Evolutionary conservation across 2,329 filamentous ascomycete species (phyloP).

Genomic region (Aspergillus sp.): DNA sequence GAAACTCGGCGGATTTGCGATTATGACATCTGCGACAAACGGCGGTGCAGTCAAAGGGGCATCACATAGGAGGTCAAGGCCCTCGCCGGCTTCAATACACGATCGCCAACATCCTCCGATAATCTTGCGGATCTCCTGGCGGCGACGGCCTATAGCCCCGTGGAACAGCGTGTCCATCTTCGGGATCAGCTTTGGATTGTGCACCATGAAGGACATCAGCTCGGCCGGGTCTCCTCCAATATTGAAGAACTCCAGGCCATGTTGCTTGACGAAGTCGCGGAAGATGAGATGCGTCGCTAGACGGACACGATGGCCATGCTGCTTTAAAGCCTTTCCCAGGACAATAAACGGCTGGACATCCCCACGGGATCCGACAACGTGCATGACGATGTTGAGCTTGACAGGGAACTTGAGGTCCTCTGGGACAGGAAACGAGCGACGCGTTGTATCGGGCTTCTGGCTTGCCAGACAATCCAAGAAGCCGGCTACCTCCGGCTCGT

Average conservation of each 20-base stretch:
- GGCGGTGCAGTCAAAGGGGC: constrained; percentile 49
- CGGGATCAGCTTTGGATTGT: constrained; percentile 81
- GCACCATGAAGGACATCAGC: constrained; percentile 87
- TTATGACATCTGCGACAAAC: constrained; percentile 80
- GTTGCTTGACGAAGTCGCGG: constrained; percentile 65
- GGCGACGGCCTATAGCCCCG: constrained; percentile 72
- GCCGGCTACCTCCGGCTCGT: too few species aligned
- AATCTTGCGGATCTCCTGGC: constrained; percentile 73
- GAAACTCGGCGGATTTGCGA: constrained; percentile 75
- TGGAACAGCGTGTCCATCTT: constrained; percentile 71
- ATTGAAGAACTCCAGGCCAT: constrained; percentile 71
- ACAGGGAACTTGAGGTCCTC: too few species aligned
- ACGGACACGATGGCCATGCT: constrained; percentile 69
- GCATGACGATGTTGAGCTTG: constrained; percentile 63
- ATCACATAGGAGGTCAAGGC: constrained; percentile 47
- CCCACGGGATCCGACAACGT: constrained; percentile 71
- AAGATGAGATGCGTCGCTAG: constrained; percentile 72
- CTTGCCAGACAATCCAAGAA: too few species aligned
- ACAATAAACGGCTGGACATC: constrained; percentile 76
- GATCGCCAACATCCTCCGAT: constrained; percentile 79
- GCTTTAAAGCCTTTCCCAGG: constrained; percentile 63
- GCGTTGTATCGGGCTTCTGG: too few species aligned
- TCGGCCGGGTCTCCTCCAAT: constrained; percentile 72
- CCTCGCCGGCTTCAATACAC: constrained; percentile 74
- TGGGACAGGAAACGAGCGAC: too few species aligned